Conservation (phyloP, 441 rosid species). For the Bocquillonia castaneifolia region DNA sequence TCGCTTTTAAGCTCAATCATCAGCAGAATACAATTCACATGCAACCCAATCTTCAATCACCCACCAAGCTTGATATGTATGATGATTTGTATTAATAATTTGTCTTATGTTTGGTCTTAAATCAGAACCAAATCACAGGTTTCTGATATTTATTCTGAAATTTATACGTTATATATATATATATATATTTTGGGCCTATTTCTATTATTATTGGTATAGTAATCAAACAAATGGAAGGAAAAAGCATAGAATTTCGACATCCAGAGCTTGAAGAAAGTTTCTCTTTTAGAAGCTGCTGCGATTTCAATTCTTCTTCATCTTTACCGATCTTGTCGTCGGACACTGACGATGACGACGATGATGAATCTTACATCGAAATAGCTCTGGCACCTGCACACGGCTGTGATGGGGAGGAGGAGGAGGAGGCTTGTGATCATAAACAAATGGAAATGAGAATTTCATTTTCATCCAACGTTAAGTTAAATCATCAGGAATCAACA, state of each 20-base stretch:
- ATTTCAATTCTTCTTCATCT: conserved; percentile 18
- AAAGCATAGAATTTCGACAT: conserved; percentile 16
- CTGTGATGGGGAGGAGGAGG: neutral
- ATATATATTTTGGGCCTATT: too few species aligned
- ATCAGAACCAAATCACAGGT: too few species aligned
- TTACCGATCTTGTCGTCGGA: conserved; percentile 9
- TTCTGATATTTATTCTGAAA: too few species aligned
- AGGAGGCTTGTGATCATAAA: too few species aligned
- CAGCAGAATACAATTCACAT: too few species aligned
- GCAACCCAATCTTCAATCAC: too few species aligned
- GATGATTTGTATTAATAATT: too few species aligned
- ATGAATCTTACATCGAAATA: conserved; percentile 32
- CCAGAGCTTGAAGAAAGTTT: conserved; percentile 30
- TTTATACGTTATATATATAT: neutral
- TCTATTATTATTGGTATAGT: neutral
- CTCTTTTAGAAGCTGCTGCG: conserved; percentile 26
- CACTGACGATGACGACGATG: neutral
- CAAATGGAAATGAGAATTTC: conserved; percentile 26
- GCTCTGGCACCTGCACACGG: conserved; percentile 18
- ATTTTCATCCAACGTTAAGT: conserved; percentile 21
- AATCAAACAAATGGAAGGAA: conserved; percentile 19
- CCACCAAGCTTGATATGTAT: too few species aligned
- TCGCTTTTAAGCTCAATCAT: too few species aligned
- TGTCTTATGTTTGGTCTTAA: too few species aligned
- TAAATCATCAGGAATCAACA: neutral